Evolutionary conservation across 2,329 filamentous ascomycete species (phyloP).

Genomic region (Thielaviopsis ethacetica): DNA sequence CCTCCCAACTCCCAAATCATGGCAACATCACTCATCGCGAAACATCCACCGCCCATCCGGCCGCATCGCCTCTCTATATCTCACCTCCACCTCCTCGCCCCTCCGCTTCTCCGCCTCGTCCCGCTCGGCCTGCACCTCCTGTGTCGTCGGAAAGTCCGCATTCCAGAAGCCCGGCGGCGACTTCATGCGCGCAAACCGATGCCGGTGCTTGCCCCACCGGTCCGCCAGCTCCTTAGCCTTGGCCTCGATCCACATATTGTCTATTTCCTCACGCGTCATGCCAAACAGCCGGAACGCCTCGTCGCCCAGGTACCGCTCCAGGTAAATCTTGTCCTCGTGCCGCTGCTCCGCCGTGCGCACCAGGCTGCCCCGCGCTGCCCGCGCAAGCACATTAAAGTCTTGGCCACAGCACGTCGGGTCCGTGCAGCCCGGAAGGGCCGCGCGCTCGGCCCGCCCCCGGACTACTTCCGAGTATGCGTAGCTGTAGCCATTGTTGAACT

Average conservation of each 20-base stretch:
- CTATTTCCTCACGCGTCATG: slow-evolving; percentile 44
- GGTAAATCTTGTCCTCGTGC: slow-evolving; percentile 29
- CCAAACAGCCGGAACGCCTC: slow-evolving; percentile 39
- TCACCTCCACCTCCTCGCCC: slow-evolving; percentile 48
- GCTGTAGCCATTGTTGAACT: slow-evolving; percentile 50
- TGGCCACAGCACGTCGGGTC: slow-evolving; percentile 62
- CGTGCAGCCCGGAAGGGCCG: slow-evolving; percentile 57
- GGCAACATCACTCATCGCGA: slow-evolving; percentile 48
- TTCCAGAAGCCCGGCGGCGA: slow-evolving; percentile 86
- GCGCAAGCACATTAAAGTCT: slow-evolving; percentile 50
- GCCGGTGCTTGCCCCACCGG: slow-evolving; percentile 59
- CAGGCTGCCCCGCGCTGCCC: slow-evolving; percentile 27
- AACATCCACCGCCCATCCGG: slow-evolving; percentile 65
- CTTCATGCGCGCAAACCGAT: slow-evolving; percentile 51
- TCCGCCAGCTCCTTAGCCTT: slow-evolving; percentile 58
- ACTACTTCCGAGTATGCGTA: slow-evolving; percentile 64
- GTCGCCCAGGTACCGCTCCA: slow-evolving; percentile 42
- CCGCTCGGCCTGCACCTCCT: slow-evolving; percentile 54
- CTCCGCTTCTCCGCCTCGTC: slow-evolving; percentile 48
- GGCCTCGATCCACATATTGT: slow-evolving; percentile 57
- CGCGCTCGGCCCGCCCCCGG: slow-evolving; percentile 50
- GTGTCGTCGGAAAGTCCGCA: slow-evolving; percentile 74
- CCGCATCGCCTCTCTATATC: slow-evolving; percentile 69
- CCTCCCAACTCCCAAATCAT: neutral
- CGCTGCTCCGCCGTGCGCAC: slow-evolving; percentile 21